Evolutionary conservation across 139 green algal species (phyloP), one percentile per base, ranked within the genome.

Genomic region (Chlorella sp.): DNA sequence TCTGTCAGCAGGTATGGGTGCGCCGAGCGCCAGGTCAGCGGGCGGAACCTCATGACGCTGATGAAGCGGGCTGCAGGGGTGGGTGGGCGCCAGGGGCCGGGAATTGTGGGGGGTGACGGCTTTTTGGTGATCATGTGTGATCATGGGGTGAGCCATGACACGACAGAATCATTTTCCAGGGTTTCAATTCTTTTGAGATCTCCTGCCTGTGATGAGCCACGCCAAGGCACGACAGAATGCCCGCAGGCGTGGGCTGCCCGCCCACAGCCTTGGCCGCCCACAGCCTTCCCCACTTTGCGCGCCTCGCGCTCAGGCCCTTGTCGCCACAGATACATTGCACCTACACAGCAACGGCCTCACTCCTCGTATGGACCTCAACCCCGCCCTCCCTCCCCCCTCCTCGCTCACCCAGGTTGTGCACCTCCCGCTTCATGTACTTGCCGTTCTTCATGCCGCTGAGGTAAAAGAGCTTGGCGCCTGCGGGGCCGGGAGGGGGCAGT

Each of bases 391-490:
- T 57, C 68, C 68, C 1, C 22, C 32, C 0, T 57, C 77, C 2
- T 4, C 97, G 2, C 83, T 81, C 84, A 88, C 84, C 98, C 79
- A 99, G 93, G 93, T 99, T 99, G 64, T 98, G 93, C 28, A 99
- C 92, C 94, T 98, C 97, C 1, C 96, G 94, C 88, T 98, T 96
- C 71, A 97, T 91, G 90, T 98, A 98, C 91, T 95, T 95, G 84
- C 96, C 96, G 87, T 99, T 94, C 86, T 95, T 95, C 80, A 98
- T 95, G 85, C 97, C 97, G 28, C 89, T 96, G 3, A 99, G 93
- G 94, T 99, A 99, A 90, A 99, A 99, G 61, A 99, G 96, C 95
- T 99, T 99, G 80, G 98, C 98, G 24, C 98, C 93, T 93, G 92
- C 75, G 42, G 36, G 48, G 21, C 24, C 12, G n/a, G 0, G n/a